These are phyloP conservation scores for Quercus dentata DNA, from an alignment of 306 rosid genomes.

Conservation along the genomic window DNA sequence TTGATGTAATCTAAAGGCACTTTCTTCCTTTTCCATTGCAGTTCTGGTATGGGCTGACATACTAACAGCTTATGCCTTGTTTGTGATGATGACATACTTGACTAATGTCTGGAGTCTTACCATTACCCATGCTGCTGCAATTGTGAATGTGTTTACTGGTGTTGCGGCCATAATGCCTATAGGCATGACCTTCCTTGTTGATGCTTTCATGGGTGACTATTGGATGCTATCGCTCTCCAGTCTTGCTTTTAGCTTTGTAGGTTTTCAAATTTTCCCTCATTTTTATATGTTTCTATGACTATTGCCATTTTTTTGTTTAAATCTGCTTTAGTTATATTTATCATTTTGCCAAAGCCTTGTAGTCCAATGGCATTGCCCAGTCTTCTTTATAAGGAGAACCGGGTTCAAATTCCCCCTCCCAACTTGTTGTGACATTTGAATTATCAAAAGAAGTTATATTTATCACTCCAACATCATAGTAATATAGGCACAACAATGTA, in stretches of 20 bases:
- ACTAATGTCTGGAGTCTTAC: constrained; percentile 15
- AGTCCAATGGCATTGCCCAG: too few relatives aligned
- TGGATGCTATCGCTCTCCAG: constrained; percentile 13
- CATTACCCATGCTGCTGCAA: constrained; percentile 15
- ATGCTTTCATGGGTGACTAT: constrained; percentile 17
- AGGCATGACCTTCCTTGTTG: constrained; percentile 18
- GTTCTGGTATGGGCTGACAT: constrained; percentile 6
- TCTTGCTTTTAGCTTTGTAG: constrained; percentile 15
- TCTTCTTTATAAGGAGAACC: too few relatives aligned
- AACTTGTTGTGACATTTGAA: too few relatives aligned
- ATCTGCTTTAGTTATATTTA: too few relatives aligned
- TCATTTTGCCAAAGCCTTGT: too few relatives aligned
- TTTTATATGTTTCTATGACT: background rate
- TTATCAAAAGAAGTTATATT: too few relatives aligned
- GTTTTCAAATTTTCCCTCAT: background rate
- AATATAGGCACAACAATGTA: too few relatives aligned
- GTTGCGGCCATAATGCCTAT: constrained; percentile 2
- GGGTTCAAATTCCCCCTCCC: too few relatives aligned
- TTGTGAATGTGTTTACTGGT: constrained; percentile 21
- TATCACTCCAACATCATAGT: too few relatives aligned
- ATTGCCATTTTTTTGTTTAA: too few relatives aligned
- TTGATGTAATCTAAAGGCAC: background rate
- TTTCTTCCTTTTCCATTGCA: background rate
- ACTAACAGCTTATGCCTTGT: background rate
- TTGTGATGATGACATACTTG: constrained; percentile 15